A percentile compares a stretch with the other conserved stretches of the same genome.
These are phyloP conservation scores for Xerocomellus intermedius DNA, from an alignment of 768 basidiomycete species.

Conservation along the genomic window DNA sequence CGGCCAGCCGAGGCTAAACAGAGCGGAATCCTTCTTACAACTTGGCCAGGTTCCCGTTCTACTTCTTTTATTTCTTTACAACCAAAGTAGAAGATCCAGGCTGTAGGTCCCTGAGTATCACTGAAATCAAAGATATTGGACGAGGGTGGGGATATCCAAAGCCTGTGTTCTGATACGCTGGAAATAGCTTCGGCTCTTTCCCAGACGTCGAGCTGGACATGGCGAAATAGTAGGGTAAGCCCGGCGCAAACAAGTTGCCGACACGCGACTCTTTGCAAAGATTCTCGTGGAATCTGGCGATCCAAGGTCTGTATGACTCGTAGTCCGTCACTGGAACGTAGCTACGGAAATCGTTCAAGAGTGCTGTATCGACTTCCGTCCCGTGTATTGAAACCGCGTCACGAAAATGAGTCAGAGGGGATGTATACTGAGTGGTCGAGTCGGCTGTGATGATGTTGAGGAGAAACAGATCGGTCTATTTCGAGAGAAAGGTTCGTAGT, in stretches of 20 bases:
- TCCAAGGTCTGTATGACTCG: slow-evolving; percentile 10
- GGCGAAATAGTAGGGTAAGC: slow-evolving; percentile 10
- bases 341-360: slow-evolving; percentile 6
- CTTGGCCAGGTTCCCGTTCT: not conserved
- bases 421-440: slow-evolving; percentile 1
- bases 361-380: not conserved
- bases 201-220: slow-evolving; percentile 17
- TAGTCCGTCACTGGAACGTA: slow-evolving; percentile 16
- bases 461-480: slow-evolving; percentile 4
- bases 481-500: not conserved
- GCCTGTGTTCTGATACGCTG: not conserved
- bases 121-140: not conserved
- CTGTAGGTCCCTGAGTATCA: not conserved
- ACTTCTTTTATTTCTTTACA: not conserved
- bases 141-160: not conserved
- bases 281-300: slow-evolving; percentile 4
- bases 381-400: not conserved
- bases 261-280: slow-evolving; percentile 10
- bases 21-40: not conserved
- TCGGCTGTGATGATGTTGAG: slow-evolving; percentile 2
- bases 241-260: slow-evolving; percentile 14
- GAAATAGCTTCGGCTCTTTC: slow-evolving; percentile 9
- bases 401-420: slow-evolving; percentile 5
- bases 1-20: not conserved
- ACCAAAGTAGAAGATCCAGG: slow-evolving; percentile 5